These are phyloP conservation scores for Fraxinus albicans DNA, from an alignment of 305 asterid genomes.

Conservation along the genomic window DNA sequence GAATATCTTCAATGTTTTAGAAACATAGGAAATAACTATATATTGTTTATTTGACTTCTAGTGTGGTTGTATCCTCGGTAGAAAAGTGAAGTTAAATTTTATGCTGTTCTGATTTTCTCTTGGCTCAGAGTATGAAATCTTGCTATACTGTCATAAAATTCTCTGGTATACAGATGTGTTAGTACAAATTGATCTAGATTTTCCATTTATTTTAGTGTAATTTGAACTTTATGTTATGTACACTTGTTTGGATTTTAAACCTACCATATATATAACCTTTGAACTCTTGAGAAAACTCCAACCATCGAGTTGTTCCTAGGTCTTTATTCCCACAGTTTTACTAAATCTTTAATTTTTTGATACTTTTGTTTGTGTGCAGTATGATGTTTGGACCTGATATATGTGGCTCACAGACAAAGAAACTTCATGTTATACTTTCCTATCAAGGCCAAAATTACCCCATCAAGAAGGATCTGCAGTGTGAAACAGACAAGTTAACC, in stretches of 20 bases:
- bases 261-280: neutral
- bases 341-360: slow-evolving; percentile 22
- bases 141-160: neutral
- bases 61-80: neutral
- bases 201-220: neutral
- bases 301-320: neutral
- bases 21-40: neutral
- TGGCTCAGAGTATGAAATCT: neutral
- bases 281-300: neutral
- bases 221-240: neutral
- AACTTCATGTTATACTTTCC: slow-evolving; percentile 87
- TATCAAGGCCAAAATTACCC: slow-evolving; percentile 99
- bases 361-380: slow-evolving; percentile 29
- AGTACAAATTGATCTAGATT: neutral
- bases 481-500: slow-evolving; percentile 95
- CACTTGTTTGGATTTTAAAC: neutral
- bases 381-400: slow-evolving; percentile 97
- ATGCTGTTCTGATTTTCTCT: neutral
- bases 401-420: slow-evolving; percentile 95
- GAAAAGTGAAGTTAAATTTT: neutral
- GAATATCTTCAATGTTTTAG: neutral
- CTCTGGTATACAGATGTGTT: neutral
- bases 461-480: slow-evolving; percentile 84
- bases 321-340: neutral
- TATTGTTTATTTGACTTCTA: neutral